Percentiles rank a stretch among this genome's conserved stretches.
phyloP scores from a whole-genome alignment of 2,329 filamentous ascomycete species.

The Penicillium sp. region DNA sequence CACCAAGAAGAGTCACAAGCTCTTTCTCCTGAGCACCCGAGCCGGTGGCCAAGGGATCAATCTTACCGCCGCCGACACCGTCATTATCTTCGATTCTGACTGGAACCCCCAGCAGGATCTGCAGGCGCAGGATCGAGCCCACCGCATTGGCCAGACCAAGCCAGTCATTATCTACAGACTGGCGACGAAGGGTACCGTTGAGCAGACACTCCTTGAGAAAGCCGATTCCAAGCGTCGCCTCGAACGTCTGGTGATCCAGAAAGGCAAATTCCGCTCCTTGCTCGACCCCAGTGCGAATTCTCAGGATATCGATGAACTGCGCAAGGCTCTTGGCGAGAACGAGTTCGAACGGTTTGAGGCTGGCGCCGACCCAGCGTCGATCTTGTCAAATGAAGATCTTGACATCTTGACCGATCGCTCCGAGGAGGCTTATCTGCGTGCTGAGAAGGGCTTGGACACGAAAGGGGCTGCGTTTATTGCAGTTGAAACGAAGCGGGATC shows the following conservation, averaged over 20 bases:
- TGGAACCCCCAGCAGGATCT: slow-evolving; percentile 98
- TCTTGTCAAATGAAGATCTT: slow-evolving; percentile 75
- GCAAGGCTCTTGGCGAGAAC: slow-evolving; percentile 64
- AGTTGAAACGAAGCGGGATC: slow-evolving; percentile 70
- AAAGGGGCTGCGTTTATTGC: slow-evolving; percentile 61
- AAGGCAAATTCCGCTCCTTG: slow-evolving; percentile 76
- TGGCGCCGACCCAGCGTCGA: slow-evolving; percentile 52
- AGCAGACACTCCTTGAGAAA: slow-evolving; percentile 79
- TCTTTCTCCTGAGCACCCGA: slow-evolving; percentile 86
- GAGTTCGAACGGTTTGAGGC: slow-evolving; percentile 67
- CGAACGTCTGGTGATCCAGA: slow-evolving; percentile 93
- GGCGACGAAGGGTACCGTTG: slow-evolving; percentile 88
- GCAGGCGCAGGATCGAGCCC: slow-evolving; percentile 91
- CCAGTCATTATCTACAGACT: slow-evolving; percentile 93
- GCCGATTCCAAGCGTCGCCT: slow-evolving; percentile 89
- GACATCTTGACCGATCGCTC: slow-evolving; percentile 74
- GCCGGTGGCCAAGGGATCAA: slow-evolving; percentile 96
- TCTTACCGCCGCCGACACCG: slow-evolving; percentile 84
- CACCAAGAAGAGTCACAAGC: slow-evolving; percentile 58
- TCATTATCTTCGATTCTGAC: slow-evolving; percentile 84
- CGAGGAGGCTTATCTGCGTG: slow-evolving; percentile 64
- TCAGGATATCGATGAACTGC: slow-evolving; percentile 59
- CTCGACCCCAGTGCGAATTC: slow-evolving; percentile 52
- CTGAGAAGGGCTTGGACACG: slow-evolving; percentile 71
- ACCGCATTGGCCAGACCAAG: slow-evolving; percentile 87